phyloP scores from a whole-genome alignment of 2,329 filamentous ascomycete genomes.

The Parafenestella ontariensis region DNA sequence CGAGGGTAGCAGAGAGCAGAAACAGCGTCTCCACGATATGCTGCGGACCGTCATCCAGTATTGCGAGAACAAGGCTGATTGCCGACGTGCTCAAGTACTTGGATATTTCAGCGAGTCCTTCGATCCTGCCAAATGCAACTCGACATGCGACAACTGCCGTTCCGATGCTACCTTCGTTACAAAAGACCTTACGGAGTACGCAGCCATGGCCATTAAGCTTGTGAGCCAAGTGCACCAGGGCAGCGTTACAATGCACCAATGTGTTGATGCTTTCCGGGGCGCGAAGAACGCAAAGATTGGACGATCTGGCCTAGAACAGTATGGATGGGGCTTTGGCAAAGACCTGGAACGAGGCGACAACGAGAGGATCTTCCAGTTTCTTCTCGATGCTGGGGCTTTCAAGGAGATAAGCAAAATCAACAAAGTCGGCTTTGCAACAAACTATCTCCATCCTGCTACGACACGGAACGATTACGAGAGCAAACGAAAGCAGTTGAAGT shows the following conservation, averaged over 20 bases:
- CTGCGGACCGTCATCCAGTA: constrained; percentile 83
- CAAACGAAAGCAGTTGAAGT: constrained; percentile 50
- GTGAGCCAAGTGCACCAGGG: constrained; percentile 65
- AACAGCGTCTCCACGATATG: constrained; percentile 84
- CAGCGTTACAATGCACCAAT: constrained; percentile 72
- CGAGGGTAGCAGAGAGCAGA: constrained; percentile 78
- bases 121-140: constrained; percentile 71
- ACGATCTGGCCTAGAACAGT: constrained; percentile 62
- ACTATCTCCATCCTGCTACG: constrained; percentile 68
- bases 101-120: constrained; percentile 95
- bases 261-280: constrained; percentile 83
- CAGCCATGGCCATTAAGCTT: constrained; percentile 72
- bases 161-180: constrained; percentile 73
- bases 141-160: constrained; percentile 88
- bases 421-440: constrained; percentile 70
- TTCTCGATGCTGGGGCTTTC: constrained; percentile 77
- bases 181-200: constrained; percentile 79
- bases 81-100: constrained; percentile 85
- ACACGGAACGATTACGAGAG: constrained; percentile 55
- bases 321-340: constrained; percentile 68
- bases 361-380: constrained; percentile 80
- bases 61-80: constrained; percentile 88
- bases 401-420: constrained; percentile 73
- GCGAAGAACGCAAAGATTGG: constrained; percentile 67
- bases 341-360: constrained; percentile 76